Conservation (phyloP, 108 stramenopile species). For the Cyclotella sp. region DNA sequence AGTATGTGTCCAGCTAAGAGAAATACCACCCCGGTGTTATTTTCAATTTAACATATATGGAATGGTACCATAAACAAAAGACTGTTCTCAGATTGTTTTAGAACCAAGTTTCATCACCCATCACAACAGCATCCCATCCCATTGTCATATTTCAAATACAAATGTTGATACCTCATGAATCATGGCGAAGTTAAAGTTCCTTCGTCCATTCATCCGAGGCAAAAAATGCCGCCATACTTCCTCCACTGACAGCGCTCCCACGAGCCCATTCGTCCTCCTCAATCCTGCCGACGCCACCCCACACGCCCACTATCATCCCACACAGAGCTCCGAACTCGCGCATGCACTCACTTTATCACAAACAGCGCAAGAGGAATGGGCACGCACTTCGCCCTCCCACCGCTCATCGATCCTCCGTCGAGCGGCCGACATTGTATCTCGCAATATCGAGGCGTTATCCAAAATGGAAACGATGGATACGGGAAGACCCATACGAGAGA, state of each 20-base stretch:
- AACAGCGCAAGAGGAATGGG: constrained; percentile 23
- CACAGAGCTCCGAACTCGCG: constrained; percentile 15
- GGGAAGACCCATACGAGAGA: constrained; percentile 63
- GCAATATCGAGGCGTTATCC: constrained; percentile 14
- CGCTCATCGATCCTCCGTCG: constrained; percentile 22
- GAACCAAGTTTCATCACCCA: too few relatives aligned
- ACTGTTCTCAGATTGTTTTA: too few relatives aligned
- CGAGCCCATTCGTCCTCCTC: constrained; percentile 8
- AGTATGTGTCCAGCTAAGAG: too few relatives aligned
- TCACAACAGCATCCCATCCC: too few relatives aligned
- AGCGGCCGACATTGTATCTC: constrained; percentile 30
- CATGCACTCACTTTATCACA: constrained; percentile 9
- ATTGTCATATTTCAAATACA: too few relatives aligned
- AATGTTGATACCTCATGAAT: too few relatives aligned
- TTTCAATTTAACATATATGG: too few relatives aligned
- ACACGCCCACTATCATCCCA: constrained; percentile 24
- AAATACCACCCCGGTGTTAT: too few relatives aligned
- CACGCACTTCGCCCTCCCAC: constrained; percentile 12
- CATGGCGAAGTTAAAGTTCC: constrained; percentile 1
- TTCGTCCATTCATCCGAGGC: constrained; percentile 2
- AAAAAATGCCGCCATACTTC: not conserved
- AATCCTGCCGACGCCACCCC: constrained; percentile 24
- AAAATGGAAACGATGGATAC: constrained; percentile 69
- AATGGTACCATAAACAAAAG: too few relatives aligned
- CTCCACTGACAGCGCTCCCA: not conserved